A percentile compares a stretch with the other conserved stretches of the same genome.
phyloP scores from a whole-genome alignment of 2,329 filamentous ascomycete species.

The Hypomyces perniciosus region DNA sequence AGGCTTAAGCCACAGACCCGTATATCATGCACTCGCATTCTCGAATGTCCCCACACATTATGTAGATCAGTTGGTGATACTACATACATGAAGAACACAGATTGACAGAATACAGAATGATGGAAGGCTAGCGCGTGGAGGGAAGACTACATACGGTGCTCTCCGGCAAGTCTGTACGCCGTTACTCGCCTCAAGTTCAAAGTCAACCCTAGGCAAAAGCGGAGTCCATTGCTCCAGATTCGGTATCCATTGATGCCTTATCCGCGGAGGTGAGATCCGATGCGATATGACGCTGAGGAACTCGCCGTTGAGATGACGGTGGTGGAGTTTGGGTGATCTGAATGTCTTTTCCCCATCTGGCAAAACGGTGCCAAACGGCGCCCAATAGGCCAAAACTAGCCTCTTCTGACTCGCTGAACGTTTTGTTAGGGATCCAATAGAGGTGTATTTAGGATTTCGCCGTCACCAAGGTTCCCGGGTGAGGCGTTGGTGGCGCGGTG shows the following conservation, averaged over 20 bases:
- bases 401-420: neutral
- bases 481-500: neutral
- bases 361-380: neutral
- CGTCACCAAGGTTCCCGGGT: too few species aligned
- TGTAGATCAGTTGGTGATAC: neutral
- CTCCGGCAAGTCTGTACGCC: too few species aligned
- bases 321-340: neutral
- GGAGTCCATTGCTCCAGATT: too few species aligned
- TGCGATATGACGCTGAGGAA: neutral
- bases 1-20: neutral
- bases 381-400: conserved; percentile 1
- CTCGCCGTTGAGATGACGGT: neutral
- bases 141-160: too few species aligned
- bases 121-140: neutral
- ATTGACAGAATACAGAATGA: neutral
- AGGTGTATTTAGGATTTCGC: too few species aligned
- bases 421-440: too few species aligned
- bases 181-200: too few species aligned
- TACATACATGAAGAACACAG: neutral
- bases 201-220: too few species aligned
- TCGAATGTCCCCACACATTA: neutral
- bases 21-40: neutral
- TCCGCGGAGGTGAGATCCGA: neutral
- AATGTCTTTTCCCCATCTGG: neutral
- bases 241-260: neutral